Evolutionary conservation across 2,329 filamentous ascomycete species (phyloP).

Genomic region (Colletotrichum paranaense): DNA sequence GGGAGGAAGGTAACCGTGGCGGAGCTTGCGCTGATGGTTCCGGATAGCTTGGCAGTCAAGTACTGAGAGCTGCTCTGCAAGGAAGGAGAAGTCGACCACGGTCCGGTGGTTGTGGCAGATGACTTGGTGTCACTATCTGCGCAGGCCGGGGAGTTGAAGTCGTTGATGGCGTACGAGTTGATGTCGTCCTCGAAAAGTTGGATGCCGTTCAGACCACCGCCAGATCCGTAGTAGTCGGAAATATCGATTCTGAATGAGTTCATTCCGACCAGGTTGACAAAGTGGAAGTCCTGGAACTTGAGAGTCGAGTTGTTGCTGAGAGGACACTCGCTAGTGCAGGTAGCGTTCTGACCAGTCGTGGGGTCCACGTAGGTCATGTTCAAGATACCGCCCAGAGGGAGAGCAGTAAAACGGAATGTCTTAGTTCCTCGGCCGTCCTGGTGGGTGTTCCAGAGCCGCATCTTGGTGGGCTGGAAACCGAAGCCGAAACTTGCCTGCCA

Average conservation of each 20-base stretch:
- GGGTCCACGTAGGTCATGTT: slow-evolving; percentile 93
- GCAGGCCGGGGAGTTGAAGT: slow-evolving; percentile 91
- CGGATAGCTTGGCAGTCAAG: slow-evolving; percentile 73
- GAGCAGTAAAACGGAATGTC: slow-evolving; percentile 86
- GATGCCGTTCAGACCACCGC: slow-evolving; percentile 87
- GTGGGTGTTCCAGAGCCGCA: slow-evolving; percentile 90
- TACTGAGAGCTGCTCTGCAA: slow-evolving; percentile 80
- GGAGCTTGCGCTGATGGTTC: slow-evolving; percentile 65
- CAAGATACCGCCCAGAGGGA: slow-evolving; percentile 92
- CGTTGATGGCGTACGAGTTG: slow-evolving; percentile 83
- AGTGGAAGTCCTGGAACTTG: slow-evolving; percentile 87
- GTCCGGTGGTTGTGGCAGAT: slow-evolving; percentile 75
- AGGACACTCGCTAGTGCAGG: slow-evolving; percentile 88
- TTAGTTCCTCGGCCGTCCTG: slow-evolving; percentile 86
- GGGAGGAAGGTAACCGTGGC: slow-evolving; percentile 83
- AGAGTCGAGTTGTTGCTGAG: slow-evolving; percentile 76
- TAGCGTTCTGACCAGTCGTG: slow-evolving; percentile 71
- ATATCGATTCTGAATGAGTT: slow-evolving; percentile 87
- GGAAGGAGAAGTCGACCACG: slow-evolving; percentile 79
- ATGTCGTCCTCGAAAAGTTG: slow-evolving; percentile 90
- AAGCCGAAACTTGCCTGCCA: slow-evolving; percentile 89
- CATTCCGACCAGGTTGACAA: slow-evolving; percentile 91
- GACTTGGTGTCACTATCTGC: slow-evolving; percentile 69
- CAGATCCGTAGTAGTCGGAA: slow-evolving; percentile 85
- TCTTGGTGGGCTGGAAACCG: slow-evolving; percentile 85